A percentile compares a stretch with the other conserved stretches of the same genome.
Evolutionary conservation across 129 eudicot species (phyloP).

Genomic region (Arctium lappa): DNA sequence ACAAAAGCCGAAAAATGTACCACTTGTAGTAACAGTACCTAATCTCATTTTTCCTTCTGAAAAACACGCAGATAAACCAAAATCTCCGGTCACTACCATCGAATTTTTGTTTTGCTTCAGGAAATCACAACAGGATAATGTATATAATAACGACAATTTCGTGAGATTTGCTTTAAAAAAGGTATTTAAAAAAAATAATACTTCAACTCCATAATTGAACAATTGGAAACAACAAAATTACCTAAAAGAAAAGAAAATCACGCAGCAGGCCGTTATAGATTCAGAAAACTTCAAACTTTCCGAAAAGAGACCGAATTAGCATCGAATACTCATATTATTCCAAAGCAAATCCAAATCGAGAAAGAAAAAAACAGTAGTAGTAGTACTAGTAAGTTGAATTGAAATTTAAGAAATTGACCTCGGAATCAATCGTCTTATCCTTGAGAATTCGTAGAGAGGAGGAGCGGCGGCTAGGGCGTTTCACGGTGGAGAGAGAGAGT

Average conservation of each 20-base stretch:
- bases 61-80: neutral
- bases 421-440: neutral
- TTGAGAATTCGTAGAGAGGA: constrained; percentile 1
- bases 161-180: constrained; percentile 11
- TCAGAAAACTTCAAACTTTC: neutral
- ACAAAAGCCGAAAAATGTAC: neutral
- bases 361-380: neutral
- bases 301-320: constrained; percentile 5
- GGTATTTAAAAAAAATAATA: neutral
- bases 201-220: constrained; percentile 13
- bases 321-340: constrained; percentile 6
- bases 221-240: constrained; percentile 14
- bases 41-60: constrained; percentile 11
- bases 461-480: constrained; percentile 27
- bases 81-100: neutral
- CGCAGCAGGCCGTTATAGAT: neutral
- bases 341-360: constrained; percentile 1
- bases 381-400: constrained; percentile 8
- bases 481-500: constrained; percentile 21
- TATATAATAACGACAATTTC: neutral
- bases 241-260: neutral
- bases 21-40: constrained; percentile 7
- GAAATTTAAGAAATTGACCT: constrained; percentile 23
- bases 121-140: neutral
- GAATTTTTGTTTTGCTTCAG: neutral